Base-by-base conservation (phyloP, 2,329 filamentous ascomycete genomes). In the Phialophora chinensis region DNA sequence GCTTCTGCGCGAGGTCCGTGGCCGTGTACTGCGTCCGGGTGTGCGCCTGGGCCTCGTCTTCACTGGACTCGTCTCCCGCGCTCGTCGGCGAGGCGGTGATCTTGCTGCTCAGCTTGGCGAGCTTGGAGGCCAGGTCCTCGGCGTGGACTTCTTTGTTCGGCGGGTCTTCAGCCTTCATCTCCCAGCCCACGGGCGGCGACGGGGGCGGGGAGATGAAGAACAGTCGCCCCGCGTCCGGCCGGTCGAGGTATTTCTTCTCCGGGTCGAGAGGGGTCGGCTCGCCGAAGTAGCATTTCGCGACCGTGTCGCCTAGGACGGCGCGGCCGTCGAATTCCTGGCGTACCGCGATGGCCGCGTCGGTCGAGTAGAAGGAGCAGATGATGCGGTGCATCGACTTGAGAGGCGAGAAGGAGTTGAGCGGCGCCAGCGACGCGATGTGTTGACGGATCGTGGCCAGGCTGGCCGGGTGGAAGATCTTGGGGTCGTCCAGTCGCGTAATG, bases 141-240 rank as follows among this genome's bases (percentile, higher is more conserved):
- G 87, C 86, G 72, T 89, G 86, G 8, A 88, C 87, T 65, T 88
- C 83, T 76, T 86, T 88, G 76, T 90, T 90, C 5, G 87, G 87
- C 11, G 87, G 85, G 29, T 86, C 87, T 74, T 90, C 87, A 64
- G 85, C 82, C 67, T 83, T 82, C 79, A 87, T 82, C 75, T 87
- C 85, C 87, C 87, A 90, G 56, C 87, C 87, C 75, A 87, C 85
- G 1, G 87, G 87, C 54, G 87, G 87, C 66, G 81, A 84, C 0
- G 87, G 87, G 12, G 87, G 87, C 60, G 87, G 87, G 53, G 81
- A 84, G 77, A 90, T 89, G 77, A 90, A 89, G 81, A 89, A 89
- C 53, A 89, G 78, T 74, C 88, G 88, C 66, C 86, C 82, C 59
- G 81, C 79, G 63, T 88, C 83, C 1, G 87, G 87, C 4, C 83